phyloP scores from a whole-genome alignment of 2,329 filamentous ascomycete species.

The Pestalotiopsis sp. region DNA sequence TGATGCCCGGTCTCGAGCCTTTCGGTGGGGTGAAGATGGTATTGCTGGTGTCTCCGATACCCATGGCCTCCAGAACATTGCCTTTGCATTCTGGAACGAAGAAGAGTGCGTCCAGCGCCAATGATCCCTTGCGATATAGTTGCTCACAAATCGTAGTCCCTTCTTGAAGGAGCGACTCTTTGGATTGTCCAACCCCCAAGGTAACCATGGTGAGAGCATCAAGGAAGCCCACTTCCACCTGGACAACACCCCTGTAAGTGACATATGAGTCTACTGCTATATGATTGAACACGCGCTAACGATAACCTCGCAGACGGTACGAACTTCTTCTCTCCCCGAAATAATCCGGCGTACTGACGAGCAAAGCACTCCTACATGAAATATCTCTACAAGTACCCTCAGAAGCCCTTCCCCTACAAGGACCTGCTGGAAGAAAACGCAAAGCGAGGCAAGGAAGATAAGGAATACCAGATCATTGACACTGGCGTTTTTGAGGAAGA shows the following conservation, averaged over 20 bases:
- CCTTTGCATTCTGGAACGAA: constrained; percentile 97
- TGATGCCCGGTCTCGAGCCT: constrained; percentile 83
- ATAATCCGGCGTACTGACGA: constrained; percentile 17
- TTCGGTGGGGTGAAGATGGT: constrained; percentile 95
- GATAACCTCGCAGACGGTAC: constrained; percentile 44
- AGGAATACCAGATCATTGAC: constrained; percentile 90
- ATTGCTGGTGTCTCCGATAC: constrained; percentile 93
- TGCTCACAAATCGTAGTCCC: constrained; percentile 62
- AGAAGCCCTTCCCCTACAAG: constrained; percentile 89
- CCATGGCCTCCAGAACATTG: constrained; percentile 88
- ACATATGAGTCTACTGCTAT: constrained; percentile 44
- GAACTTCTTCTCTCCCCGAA: constrained; percentile 18
- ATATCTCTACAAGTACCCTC: constrained; percentile 96
- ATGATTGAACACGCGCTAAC: constrained; percentile 27
- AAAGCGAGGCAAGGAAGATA: constrained; percentile 72
- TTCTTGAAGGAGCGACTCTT: constrained; percentile 96
- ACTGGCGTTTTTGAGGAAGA: constrained; percentile 87
- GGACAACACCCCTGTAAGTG: constrained; percentile 79
- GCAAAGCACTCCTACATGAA: constrained; percentile 96
- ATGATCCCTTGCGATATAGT: constrained; percentile 4
- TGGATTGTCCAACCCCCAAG: constrained; percentile 92
- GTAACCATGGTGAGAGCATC: constrained; percentile 95
- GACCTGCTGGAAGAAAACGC: constrained; percentile 85
- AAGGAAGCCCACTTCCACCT: constrained; percentile 97
- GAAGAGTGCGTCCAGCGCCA: constrained; percentile 68